Percentiles rank a stretch among this genome's conserved stretches.
Evolutionary conservation across 1,139 yeast genomes (phyloP).

Genomic region (Blastobotrys apis): DNA sequence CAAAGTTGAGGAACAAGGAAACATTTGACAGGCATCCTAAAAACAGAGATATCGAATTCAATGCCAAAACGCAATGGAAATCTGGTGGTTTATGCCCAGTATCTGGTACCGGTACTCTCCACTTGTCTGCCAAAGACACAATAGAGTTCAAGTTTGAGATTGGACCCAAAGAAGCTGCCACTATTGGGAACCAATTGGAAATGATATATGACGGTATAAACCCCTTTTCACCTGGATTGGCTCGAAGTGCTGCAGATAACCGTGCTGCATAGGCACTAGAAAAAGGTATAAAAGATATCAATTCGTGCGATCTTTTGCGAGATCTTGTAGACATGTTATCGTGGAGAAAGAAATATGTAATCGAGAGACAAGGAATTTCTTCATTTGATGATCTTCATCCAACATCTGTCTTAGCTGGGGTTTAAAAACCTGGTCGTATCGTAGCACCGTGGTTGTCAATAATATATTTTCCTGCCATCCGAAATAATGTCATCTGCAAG

Average conservation of each 20-base stretch:
- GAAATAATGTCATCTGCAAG: too few species aligned
- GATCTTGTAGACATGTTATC: background rate
- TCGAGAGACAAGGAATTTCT: too few species aligned
- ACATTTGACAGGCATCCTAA: conserved; percentile 64
- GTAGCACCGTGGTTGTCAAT: too few species aligned
- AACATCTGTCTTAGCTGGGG: too few species aligned
- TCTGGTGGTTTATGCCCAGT: conserved; percentile 6
- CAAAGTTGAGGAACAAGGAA: conserved; percentile 62
- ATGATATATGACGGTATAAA: conserved; percentile 49
- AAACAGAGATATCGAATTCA: conserved; percentile 59
- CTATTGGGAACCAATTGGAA: conserved; percentile 64
- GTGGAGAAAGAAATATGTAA: background rate
- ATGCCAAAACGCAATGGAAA: conserved; percentile 41
- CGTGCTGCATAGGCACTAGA: background rate
- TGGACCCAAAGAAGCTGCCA: conserved; percentile 76
- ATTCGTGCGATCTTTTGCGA: conserved; percentile 1
- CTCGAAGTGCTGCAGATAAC: conserved; percentile 2
- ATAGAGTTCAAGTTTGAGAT: conserved; percentile 67
- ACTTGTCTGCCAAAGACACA: conserved; percentile 65
- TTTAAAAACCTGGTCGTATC: background rate
- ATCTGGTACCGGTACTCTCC: conserved; percentile 45
- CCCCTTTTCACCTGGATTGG: conserved; percentile 23
- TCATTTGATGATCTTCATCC: too few species aligned
- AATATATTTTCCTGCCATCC: too few species aligned
- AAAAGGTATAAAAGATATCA: conserved; percentile 4